These are phyloP conservation scores for Nemophila menziesii DNA, from an alignment of 257 asterid species.

Conservation along the genomic window DNA sequence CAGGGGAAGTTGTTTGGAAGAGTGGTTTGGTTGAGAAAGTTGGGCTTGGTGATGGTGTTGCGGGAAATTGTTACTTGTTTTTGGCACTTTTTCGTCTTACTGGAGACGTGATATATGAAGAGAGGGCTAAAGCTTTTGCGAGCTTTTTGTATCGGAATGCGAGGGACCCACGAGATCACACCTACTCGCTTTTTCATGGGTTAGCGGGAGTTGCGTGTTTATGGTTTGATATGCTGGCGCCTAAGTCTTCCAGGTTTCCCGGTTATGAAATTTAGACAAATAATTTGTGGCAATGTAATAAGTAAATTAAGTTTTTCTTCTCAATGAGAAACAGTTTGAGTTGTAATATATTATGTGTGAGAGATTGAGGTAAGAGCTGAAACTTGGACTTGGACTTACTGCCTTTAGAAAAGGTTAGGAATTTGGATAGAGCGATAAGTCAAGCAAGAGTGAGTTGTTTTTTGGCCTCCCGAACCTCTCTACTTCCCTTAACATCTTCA, in stretches of 20 bases:
- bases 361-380: too few species aligned
- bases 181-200: slow-evolving; percentile 55
- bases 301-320: too few species aligned
- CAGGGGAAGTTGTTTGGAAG: slow-evolving; percentile 82
- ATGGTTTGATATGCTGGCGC: slow-evolving; percentile 48
- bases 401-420: too few species aligned
- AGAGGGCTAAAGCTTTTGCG: slow-evolving; percentile 64
- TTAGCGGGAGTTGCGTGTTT: slow-evolving; percentile 57
- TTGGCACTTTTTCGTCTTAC: slow-evolving; percentile 61
- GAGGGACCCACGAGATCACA: slow-evolving; percentile 22
- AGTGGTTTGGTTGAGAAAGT: slow-evolving; percentile 57
- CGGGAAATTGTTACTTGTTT: slow-evolving; percentile 61
- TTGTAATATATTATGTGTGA: not conserved
- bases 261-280: slow-evolving; percentile 55
- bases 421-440: too few species aligned
- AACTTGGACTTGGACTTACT: too few species aligned
- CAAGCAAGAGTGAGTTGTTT: too few species aligned
- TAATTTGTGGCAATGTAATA: too few species aligned
- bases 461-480: too few species aligned
- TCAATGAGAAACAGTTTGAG: not conserved
- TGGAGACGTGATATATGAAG: slow-evolving; percentile 46
- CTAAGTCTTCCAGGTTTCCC: slow-evolving; percentile 39
- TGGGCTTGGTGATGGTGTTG: slow-evolving; percentile 59
- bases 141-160: slow-evolving; percentile 37
- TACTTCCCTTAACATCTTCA: too few species aligned